Evolutionary conservation across 2,329 filamentous ascomycete species (phyloP), one percentile per base, ranked within the genome.

Genomic region (Colletotrichum musicola): DNA sequence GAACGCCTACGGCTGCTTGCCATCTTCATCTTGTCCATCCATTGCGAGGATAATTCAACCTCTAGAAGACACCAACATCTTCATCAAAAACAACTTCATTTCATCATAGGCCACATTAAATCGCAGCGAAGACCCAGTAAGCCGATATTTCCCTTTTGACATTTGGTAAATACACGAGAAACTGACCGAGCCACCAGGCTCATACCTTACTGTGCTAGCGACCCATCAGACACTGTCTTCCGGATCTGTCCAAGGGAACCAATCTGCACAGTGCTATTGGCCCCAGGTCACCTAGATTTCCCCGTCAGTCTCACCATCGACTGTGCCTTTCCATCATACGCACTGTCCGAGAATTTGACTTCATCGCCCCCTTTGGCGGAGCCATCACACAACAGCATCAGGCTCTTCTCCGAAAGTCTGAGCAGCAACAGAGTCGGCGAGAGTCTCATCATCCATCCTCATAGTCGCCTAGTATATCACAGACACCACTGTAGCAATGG

Each of bases 401-500:
- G 62, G 63, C 38, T 57, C 14, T 51, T 25, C 27, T 16, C 57
- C 53, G 2, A 35, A 6, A 16, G 27, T 49, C 25, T 14, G 40
- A 9, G 16, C 46, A 49, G 16, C 20, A 22, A 10, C 49, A 42
- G 7, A 12, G 1, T 18, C 38, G 42, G 25, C 20, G 22, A 4
- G n/a, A 9, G 47, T 20, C n/a, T n/a, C 5, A 2, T 10, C 20
- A 50, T 50, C 12, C 14, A 14, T 22, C 10, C 42, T 12, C 20
- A 60, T 13, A 10, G 18, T 2, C 14, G 7, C 20, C 18, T 22
- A 12, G 54, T 16, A 20, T 38, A 22, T 40, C 18, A 18, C 30
- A 63, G n/a, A 44, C 22, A 35, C 42, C n/a, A 18, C 20, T n/a
- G 13, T 27, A 47, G 22, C 20, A 20, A 84, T 84, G 82, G 78